These are phyloP conservation scores for Tolypocladium cylindrosporum DNA, from an alignment of 2,329 filamentous ascomycete species.

Conservation along the genomic window DNA sequence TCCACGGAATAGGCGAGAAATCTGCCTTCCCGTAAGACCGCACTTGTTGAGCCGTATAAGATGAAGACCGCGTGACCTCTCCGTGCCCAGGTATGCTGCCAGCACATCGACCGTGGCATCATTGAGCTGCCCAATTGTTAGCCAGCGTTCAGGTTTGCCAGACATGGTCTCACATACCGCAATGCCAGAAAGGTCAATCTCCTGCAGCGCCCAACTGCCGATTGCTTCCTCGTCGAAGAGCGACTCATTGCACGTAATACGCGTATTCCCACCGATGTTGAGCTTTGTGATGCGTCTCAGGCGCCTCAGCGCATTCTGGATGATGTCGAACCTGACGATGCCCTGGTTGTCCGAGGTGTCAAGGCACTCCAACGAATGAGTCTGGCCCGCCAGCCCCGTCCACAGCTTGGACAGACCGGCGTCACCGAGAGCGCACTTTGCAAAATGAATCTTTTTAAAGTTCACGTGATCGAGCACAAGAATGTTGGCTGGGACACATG, in stretches of 20 bases:
- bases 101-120: constrained; percentile 36
- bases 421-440: constrained; percentile 41
- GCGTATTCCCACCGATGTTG: constrained; percentile 40
- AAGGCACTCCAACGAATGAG: constrained; percentile 33
- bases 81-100: constrained; percentile 32
- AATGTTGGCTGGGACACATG: constrained; percentile 16
- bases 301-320: constrained; percentile 32
- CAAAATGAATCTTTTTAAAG: constrained; percentile 38
- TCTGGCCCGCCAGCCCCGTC: constrained; percentile 34
- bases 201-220: constrained; percentile 36
- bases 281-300: constrained; percentile 35
- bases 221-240: constrained; percentile 36
- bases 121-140: constrained; percentile 29
- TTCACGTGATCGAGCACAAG: constrained; percentile 24
- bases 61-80: constrained; percentile 29
- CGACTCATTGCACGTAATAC: constrained; percentile 32
- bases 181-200: constrained; percentile 44
- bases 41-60: constrained; percentile 41
- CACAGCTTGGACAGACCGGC: constrained; percentile 36
- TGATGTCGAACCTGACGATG: constrained; percentile 35
- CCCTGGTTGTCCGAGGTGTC: constrained; percentile 45
- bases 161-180: constrained; percentile 25
- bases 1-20: constrained; percentile 39
- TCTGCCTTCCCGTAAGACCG: constrained; percentile 38
- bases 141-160: background rate